Percentiles rank a stretch among this genome's conserved stretches.
phyloP scores from a whole-genome alignment of 2,329 filamentous ascomycete genomes.

The Furcasterigmium sp. region DNA sequence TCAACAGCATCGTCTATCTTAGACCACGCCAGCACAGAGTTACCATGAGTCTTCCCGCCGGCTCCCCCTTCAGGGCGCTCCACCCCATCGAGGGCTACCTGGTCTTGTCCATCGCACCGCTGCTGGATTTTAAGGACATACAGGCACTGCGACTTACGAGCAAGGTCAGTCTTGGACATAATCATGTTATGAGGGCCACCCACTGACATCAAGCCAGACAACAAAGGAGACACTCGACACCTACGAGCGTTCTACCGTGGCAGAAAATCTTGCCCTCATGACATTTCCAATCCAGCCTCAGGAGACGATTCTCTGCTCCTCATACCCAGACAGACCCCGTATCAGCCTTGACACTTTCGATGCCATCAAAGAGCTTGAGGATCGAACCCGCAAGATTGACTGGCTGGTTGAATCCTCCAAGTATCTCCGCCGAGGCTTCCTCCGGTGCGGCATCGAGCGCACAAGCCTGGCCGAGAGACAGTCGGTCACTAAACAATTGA shows the following conservation, averaged over 20 bases:
- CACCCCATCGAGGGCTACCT: slow-evolving; percentile 1
- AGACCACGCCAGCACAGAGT: too few relatives aligned
- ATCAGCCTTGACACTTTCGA: slow-evolving; percentile 6
- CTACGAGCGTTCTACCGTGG: slow-evolving; percentile 10
- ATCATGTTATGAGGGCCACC: not conserved
- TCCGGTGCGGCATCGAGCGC: not conserved
- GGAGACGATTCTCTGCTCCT: slow-evolving; percentile 10
- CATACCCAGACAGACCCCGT: slow-evolving; percentile 8
- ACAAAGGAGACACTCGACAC: slow-evolving; percentile 2
- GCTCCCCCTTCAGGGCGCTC: too few relatives aligned
- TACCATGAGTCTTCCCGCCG: too few relatives aligned
- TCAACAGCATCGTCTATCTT: not conserved
- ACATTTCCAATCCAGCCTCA: slow-evolving; percentile 1
- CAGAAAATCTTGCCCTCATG: slow-evolving; percentile 3
- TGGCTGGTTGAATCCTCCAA: slow-evolving; percentile 7
- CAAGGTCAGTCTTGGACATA: not conserved
- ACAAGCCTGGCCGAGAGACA: not conserved
- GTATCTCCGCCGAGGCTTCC: not conserved
- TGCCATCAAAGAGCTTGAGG: slow-evolving; percentile 9
- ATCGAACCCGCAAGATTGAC: slow-evolving; percentile 7
- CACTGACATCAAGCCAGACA: not conserved
- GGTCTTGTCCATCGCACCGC: not conserved
- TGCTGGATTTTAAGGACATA: not conserved
- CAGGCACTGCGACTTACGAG: slow-evolving; percentile 1
- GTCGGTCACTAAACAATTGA: slow-evolving; percentile 2